Base-by-base conservation (phyloP, 169 alveolate genomes). In the Babesia bigemina region DNA sequence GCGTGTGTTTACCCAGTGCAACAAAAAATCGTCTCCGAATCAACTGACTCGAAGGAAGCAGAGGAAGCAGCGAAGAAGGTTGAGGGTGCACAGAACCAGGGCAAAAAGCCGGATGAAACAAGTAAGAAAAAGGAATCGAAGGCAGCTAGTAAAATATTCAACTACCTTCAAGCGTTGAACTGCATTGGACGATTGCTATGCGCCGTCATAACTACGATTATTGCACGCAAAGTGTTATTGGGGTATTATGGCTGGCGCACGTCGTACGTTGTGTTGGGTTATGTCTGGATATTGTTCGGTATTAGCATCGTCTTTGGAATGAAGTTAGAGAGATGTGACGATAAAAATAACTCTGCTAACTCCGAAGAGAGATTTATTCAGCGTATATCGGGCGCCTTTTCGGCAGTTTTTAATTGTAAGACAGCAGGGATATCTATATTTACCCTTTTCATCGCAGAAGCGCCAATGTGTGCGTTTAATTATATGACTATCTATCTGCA, bases 401-500 rank as follows among this genome's bases (percentile, higher is more conserved):
- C 22, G 13, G 21, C 16, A 24, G 19, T 7, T n/a, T 49, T 78
- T 39, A 70, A 24, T 0, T 79, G n/a, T 29, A 9, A 2, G 17
- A 45, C 50, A 45, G 1, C 50, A 7, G 1, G 19, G n/a, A 4
- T 45, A 10, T 13, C 8, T 1, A 70, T 90, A 58, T 72, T 93
- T 69, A 77, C 91, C 26, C 17, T 45, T 1, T 72, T 93, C 75
- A 73, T 92, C 26, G 93, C 95, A 22, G 92, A 96, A 12, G 92
- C 93, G 24, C 97, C 98, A 22, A 93, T 95, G 94, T 70, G 92
- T 56, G 95, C 97, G 33, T 85, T 94, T 56, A 85, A 93, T 57
- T 95, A 93, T 82, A 93, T 92, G 84, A 91, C 94, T 14, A 88
- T 94, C 93, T 92, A 87, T 81, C 75, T 94, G 60, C 98, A 95